These are phyloP conservation scores for Dactylellina sp. DNA, from an alignment of 2,329 filamentous ascomycete genomes.

Conservation along the genomic window DNA sequence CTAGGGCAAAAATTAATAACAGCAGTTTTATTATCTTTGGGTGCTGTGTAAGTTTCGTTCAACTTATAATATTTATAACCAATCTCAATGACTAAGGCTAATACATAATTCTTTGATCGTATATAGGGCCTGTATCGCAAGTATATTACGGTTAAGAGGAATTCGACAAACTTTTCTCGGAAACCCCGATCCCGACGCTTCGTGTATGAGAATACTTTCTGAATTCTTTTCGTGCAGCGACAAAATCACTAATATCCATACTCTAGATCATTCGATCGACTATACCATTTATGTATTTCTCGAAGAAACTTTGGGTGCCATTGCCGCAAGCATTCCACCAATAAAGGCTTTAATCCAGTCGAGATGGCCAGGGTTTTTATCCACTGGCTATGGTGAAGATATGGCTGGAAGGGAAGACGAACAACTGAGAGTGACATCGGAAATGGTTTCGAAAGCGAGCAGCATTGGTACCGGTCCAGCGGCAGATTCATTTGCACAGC, in stretches of 20 bases:
- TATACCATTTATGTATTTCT: constrained; percentile 34
- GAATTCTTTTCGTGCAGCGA: too few species aligned
- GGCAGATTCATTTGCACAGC: too few species aligned
- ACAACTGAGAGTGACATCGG: constrained; percentile 31
- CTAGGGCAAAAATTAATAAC: constrained; percentile 42
- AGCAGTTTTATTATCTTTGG: constrained; percentile 34
- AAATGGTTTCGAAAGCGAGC: constrained; percentile 30
- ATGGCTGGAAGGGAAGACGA: constrained; percentile 34
- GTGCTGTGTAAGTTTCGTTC: constrained; percentile 26
- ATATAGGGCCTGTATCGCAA: constrained; percentile 38
- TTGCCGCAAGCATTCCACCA: constrained; percentile 42
- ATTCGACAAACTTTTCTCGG: constrained; percentile 22
- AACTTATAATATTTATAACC: not conserved
- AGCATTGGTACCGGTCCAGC: constrained; percentile 10
- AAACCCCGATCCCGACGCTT: constrained; percentile 23
- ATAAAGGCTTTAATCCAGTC: constrained; percentile 42
- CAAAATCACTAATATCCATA: not conserved
- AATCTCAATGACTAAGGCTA: not conserved
- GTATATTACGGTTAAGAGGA: constrained; percentile 36
- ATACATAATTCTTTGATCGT: not conserved
- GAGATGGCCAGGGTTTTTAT: constrained; percentile 33
- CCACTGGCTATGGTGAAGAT: constrained; percentile 1
- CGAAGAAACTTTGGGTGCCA: constrained; percentile 41
- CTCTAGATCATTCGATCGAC: constrained; percentile 26
- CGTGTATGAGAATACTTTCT: constrained; percentile 34